Base-by-base conservation (phyloP, 2,329 filamentous ascomycete genomes). In the Paraphoma sp. region DNA sequence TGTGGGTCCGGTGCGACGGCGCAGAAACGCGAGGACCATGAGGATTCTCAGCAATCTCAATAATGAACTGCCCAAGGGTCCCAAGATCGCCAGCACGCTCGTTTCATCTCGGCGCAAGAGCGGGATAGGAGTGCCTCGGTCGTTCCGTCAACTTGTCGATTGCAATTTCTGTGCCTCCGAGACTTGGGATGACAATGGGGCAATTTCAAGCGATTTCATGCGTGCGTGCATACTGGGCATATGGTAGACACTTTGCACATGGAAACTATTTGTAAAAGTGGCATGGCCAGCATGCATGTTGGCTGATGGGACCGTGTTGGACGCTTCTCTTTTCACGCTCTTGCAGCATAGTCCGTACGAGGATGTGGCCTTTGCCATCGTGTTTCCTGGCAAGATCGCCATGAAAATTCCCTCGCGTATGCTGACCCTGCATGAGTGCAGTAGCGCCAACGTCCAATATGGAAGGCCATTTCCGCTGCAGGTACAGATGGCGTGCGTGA, bases 21-120 rank as follows among this genome's bases (percentile, higher is more conserved):
- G 53, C 52, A 49, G 45, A 30, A 31, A 59, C 31, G 45, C 48
- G 51, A 51, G 47, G 28, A 47, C 51, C 47, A 57, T 48, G 53
- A 53, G 50, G 46, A 14, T 28, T 50, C 43, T 45, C 50, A 47
- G 16, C 51, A 48, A 53, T 52, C 42, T 56, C 23, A 52, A n/a
- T 29, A 52, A n/a, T 47, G 60, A 62, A 62, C 57, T 42, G 47
- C 12, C 31, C n/a, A 54, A 57, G 57, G 60, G 60, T 60, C 52
- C 45, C 38, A 14, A 17, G 57, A 60, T 54, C 33, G 58, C 29
- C 49, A 43, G 47, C 16, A 30, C 6, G 9, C 17, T 57, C 33
- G 53, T 52, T 52, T 53, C 18, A 55, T 54, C 45, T 62, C 51
- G 59, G 54, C 31, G 41, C 46, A 48, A 56, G 29, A 45, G 45